Evolutionary conservation across 2,329 filamentous ascomycete species (phyloP), one percentile per base, ranked within the genome.

Genomic region (Ambrosiella xylebori): DNA sequence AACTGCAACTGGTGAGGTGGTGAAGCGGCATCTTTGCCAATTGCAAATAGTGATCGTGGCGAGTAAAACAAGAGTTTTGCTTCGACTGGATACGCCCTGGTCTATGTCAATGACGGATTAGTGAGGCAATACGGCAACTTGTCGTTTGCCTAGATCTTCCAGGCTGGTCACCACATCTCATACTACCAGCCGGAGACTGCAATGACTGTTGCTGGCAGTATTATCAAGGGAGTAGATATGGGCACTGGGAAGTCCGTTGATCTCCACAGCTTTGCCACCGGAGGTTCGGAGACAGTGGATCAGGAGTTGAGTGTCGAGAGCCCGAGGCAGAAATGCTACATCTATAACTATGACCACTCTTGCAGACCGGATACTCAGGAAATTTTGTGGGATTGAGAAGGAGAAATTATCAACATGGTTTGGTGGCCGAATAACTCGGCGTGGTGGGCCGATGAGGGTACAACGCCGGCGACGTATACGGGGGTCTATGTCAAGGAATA

Each of bases 41-140:
- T 88, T 0, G 74, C 80, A 45, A 71, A 74, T 9, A 69, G 74
- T 52, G 69, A 75, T 35, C 70, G 71, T 4, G 63, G 67, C 13
- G 64, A 69, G 15, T 81, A 84, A 62, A 69, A 73, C 0, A 68
- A 70, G 1, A 68, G 71, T 36, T 93, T 91, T 66, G 71, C 75
- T 1, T 67, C 71, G 0, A 82, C 87, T 0, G 86, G 86, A 0
- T 93, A 93, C 66, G 78, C 80, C 0, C 80, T 84, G 12, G 81
- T 93, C 61, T 71, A 81, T 11, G 80, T 86, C 45, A 86, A 88
- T 65, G 3, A 74, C 65, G 86, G 80, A 56, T 78, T 80, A 58
- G 86, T 88, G 0, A 78, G 86, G 3, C 86, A 93, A 67, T 86
- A 80, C 64, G 86, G 84, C 9, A 90, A 90, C 63, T 76, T 86